A percentile compares a stretch with the other conserved stretches of the same genome.
These are phyloP conservation scores for Ogataea saltuana DNA, from an alignment of 805 yeast species.

Conservation along the genomic window DNA sequence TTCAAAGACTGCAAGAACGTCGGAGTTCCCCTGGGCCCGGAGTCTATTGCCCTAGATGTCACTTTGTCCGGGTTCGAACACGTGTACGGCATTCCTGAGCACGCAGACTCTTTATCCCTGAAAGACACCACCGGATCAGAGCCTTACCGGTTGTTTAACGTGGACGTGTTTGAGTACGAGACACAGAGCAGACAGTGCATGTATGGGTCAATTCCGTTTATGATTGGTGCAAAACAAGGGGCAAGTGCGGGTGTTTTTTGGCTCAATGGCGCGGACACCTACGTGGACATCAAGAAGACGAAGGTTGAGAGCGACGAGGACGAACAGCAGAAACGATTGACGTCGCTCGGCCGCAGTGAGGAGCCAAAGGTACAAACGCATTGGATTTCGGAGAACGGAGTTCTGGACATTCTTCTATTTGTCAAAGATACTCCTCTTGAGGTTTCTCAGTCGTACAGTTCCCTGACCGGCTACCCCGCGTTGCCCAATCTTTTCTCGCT, in stretches of 20 bases:
- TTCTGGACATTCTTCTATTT: conserved; percentile 71
- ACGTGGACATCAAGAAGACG: conserved; percentile 63
- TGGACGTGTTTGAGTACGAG: conserved; percentile 94
- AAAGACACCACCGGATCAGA: conserved; percentile 63
- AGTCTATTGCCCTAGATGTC: conserved; percentile 80
- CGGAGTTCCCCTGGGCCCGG: conserved; percentile 79
- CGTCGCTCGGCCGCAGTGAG: too few species aligned
- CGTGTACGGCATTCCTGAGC: conserved; percentile 96
- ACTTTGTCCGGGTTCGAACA: conserved; percentile 57
- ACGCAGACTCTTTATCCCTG: conserved; percentile 76
- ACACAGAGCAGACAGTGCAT: conserved; percentile 79
- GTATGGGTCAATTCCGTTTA: conserved; percentile 93
- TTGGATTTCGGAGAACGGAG: conserved; percentile 93
- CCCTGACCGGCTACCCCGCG: conserved; percentile 68
- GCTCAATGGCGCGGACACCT: conserved; percentile 93
- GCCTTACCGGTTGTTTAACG: conserved; percentile 89
- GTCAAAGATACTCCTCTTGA: conserved; percentile 55
- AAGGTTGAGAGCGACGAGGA: conserved; percentile 7
- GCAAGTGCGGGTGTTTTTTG: conserved; percentile 79
- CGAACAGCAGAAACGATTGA: conserved; percentile 8
- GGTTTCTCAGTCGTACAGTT: conserved; percentile 62
- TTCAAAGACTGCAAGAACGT: conserved; percentile 71
- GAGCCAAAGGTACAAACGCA: conserved; percentile 58
- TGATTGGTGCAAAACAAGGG: conserved; percentile 64
- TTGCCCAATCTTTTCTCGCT: conserved; percentile 78